Evolutionary conservation across 2,329 filamentous ascomycete genomes (phyloP), one percentile per base, ranked within the genome.

Genomic region (Cladobotryum mycophilum): DNA sequence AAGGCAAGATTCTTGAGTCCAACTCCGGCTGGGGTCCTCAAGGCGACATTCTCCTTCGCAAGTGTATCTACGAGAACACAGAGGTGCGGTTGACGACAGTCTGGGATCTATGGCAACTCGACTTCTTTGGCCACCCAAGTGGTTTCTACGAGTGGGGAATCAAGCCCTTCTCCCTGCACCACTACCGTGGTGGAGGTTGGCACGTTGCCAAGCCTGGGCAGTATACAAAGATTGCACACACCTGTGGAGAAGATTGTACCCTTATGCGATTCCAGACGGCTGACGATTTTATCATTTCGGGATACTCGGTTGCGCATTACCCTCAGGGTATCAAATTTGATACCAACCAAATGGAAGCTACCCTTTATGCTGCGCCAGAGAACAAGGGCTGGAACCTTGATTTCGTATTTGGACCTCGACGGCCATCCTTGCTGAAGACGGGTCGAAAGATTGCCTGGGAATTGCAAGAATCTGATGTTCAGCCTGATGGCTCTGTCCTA

Each of bases 71-170:
- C 65, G 76, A 81, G 56, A 76, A 84, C 62, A 81, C 80, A 2
- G 72, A 76, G 34, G 76, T 78, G 9, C 75, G 76, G n/a, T 64
- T 85, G 47, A 80, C 78, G 2, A 71, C 76, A 13, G 65, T 84
- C 50, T 73, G 75, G 58, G 76, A 79, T 35, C 70, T 85, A 12
- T 82, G 77, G 68, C 81, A 84, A 62, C 70, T 84, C 20, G 81
- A 85, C 59, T 68, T 85, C 43, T 73, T 75, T 51, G 77, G 76
- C 44, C 79, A 84, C 60, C 77, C 80, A 3, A 79, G 79, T 0
- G 81, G 81, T 4, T 83, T 84, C 65, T 85, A 84, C 64, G 81
- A 85, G 66, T 76, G 76, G 37, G 79, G 79, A 30, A 74, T 81
- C 56, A 74, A 76, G 56, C 81, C 81, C 1, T 70, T 84, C 18